phyloP scores from a whole-genome alignment of 2,329 filamentous ascomycete genomes.

The Penicillium rolfsii region DNA sequence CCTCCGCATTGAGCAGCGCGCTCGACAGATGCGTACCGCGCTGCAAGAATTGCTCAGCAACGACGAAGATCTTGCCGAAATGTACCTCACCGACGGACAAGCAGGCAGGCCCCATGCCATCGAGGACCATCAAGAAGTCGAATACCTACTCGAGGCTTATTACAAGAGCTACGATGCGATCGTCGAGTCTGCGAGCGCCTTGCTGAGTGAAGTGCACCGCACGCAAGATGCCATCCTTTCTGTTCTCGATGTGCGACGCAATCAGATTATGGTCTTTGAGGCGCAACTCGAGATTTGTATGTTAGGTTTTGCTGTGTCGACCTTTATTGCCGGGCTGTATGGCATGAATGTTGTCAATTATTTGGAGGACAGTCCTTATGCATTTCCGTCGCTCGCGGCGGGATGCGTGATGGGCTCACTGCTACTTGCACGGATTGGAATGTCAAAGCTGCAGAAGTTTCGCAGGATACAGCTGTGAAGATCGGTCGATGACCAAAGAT shows the following conservation, averaged over 20 bases:
- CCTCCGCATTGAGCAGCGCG: conserved; percentile 37
- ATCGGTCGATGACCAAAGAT: neutral
- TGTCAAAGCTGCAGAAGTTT: conserved; percentile 30
- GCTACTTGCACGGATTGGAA: conserved; percentile 32
- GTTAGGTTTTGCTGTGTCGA: conserved; percentile 41
- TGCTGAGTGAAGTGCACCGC: conserved; percentile 35
- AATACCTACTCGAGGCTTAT: conserved; percentile 45
- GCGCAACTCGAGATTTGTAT: conserved; percentile 43
- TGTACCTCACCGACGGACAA: conserved; percentile 41
- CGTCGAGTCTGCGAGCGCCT: conserved; percentile 33
- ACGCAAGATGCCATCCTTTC: conserved; percentile 41
- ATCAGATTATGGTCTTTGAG: conserved; percentile 47
- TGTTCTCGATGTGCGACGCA: conserved; percentile 40
- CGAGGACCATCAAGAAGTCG: conserved; percentile 42
- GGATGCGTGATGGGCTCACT: conserved; percentile 28
- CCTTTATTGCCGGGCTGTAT: conserved; percentile 41
- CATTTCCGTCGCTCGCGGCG: conserved; percentile 30
- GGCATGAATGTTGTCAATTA: conserved; percentile 47
- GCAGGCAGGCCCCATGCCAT: conserved; percentile 34
- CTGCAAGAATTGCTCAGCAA: conserved; percentile 40
- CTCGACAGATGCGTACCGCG: conserved; percentile 39
- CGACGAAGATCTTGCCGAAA: conserved; percentile 43
- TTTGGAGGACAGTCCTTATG: conserved; percentile 38
- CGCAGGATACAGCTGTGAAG: conserved; percentile 26
- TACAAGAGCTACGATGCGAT: conserved; percentile 41